Conservation (phyloP, 129 eudicot species). For the Daucus carota region DH1_v3.0 NC_030389.2:12670501-12671000, state of each 20-base stretch:
- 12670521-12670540: conserved; percentile 4
- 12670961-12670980: no score
- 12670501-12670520: conserved; percentile 8
- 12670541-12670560: conserved; percentile 27
- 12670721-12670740: conserved; percentile 6
- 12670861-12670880: no score
- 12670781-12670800: no score
- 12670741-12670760: conserved; percentile 1
- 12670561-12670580: conserved; percentile 22
- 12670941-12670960: no score
- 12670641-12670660: conserved; percentile 4
- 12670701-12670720: conserved; percentile 5
- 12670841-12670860: no score
- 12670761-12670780: no score
- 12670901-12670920: no score
- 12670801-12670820: no score
- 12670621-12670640: conserved; percentile 5
- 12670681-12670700: conserved; percentile 13
- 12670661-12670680: not conserved
- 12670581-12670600: conserved; percentile 24
- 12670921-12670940: no score
- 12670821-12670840: no score
- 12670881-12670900: no score
- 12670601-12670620: conserved; percentile 20
- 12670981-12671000: no score